Percentiles rank a stretch among this genome's conserved stretches.
Evolutionary conservation across 2,329 filamentous ascomycete genomes (phyloP).

Genomic region (Trichophyton schoenleinii): DNA sequence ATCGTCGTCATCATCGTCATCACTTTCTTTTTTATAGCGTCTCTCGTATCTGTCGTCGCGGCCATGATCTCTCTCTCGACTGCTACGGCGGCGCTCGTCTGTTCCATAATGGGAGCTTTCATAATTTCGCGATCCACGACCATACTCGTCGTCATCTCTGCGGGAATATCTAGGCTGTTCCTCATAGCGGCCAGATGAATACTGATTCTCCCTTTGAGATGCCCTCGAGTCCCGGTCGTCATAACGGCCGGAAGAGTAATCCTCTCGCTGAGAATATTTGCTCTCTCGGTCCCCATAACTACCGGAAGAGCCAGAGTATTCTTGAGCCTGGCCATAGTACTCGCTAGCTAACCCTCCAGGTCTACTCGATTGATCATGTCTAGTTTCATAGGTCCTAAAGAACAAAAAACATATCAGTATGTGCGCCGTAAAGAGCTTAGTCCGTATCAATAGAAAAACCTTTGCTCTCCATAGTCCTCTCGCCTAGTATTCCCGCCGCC

Average conservation of each 20-base stretch:
- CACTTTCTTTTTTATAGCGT: constrained; percentile 4
- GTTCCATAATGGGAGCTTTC: constrained; percentile 8
- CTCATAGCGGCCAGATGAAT: background rate
- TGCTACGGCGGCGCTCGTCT: constrained; percentile 15
- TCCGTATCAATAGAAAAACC: background rate
- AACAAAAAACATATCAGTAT: background rate
- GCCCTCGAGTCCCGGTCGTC: background rate
- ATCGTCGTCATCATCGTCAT: constrained; percentile 10
- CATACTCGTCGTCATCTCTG: background rate
- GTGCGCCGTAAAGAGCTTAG: background rate
- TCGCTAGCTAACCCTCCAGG: constrained; percentile 13
- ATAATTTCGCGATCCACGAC: constrained; percentile 7
- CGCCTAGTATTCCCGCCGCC: background rate
- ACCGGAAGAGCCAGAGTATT: constrained; percentile 11
- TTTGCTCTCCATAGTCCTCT: constrained; percentile 4
- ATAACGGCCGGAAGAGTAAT: background rate
- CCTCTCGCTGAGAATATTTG: background rate
- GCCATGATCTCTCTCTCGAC: constrained; percentile 16
- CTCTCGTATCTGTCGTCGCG: constrained; percentile 6
- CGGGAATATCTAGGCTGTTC: background rate
- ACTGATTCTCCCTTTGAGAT: background rate
- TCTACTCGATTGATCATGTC: background rate
- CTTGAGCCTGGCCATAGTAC: constrained; percentile 12
- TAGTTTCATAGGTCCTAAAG: constrained; percentile 4
- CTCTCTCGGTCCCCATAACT: constrained; percentile 6